Base-by-base conservation (phyloP, 257 asterid species). In the Ilex aquifolium region DNA sequence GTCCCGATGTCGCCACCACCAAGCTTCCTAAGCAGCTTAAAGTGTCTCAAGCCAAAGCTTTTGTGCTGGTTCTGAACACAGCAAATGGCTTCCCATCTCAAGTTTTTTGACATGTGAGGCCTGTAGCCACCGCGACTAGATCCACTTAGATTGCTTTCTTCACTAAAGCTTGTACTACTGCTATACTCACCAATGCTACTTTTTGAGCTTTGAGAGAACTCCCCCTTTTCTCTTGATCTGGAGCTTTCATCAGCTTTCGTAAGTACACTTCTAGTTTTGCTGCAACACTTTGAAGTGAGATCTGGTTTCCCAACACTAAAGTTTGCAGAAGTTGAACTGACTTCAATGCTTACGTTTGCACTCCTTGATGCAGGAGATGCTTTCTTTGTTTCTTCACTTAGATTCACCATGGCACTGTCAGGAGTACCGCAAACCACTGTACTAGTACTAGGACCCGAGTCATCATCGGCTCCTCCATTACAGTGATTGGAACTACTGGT, bases 1-100 rank as follows among this genome's bases (percentile, higher is more conserved):
- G 78, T 80, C 40, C 95, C 95, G 54, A 88, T 86, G 67, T 91
- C 96, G 57, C 98, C 98, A 61, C 90, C 88, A 11, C 98, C 95
- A 57, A 91, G 80, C 74, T 83, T 91, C 68, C 67, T 84, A 64
- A 88, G 69, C 67, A 91, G 51, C 85, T 86, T 91, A 62, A 91
- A 86, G 69, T 88, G 80, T 69, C 65, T 76, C 80, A 84, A 65
- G 36, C 85, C 81, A 73, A 91, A 74, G 69, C 65, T 70, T 50
- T 90, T 91, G 4, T 81, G 75, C 74, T 75, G 83, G 80, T 83
- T 88, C 78, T 76, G 82, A 42, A 79, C 80, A 65, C 70, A 56
- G 56, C 72, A 80, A 74, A 91, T 83, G 66, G 97, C 92, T 74
- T 91, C 88, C 98, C 95, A 91, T 77, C 92, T 85, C 84, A 71